Base-by-base conservation (phyloP, 1,139 yeast genomes). In the Kodamaea alishanica region DNA sequence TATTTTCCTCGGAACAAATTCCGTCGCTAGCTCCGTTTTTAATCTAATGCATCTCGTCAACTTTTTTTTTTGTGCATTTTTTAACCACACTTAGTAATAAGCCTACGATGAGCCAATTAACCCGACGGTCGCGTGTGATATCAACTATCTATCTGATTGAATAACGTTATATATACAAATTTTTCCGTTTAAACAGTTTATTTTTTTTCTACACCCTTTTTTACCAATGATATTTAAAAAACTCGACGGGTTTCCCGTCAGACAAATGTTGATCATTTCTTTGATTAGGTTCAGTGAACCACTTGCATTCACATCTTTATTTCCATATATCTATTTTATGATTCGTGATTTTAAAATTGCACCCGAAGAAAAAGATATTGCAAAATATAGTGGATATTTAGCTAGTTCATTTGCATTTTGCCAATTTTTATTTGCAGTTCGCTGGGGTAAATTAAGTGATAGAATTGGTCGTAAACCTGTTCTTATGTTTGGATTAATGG, bases 321-420 rank as follows among this genome's bases (percentile, higher is more conserved):
- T 66, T 39, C 70, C 72, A 5, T 66, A 65, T 41, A 56, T 66
- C 6, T 66, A 63, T 48, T 66, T 64, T 48, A 66, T 66, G 72
- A 63, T 66, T 33, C 46, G 69, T 34, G 72, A 66, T 42, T 66
- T 66, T 43, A 52, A 55, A 4, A 52, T 65, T 10, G 69, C 69
- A n/a, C 57, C 63, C 11, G 51, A 55, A 9, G 63, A 62, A 33
- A 55, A 62, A 23, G 65, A 64, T 32, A 66, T 65, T 30, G 58
- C 70, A 29, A 60, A 59, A 28, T 66, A 65, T 42, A 61, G 69
- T 12, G 70, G 71, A 2, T 63, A 64, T 39, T 52, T 66, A 46
- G 67, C 70, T 4, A 61, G 70, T 2, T 54, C 62, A 6, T 66
- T 65, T 53, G 68, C 71, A 15, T 61, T 66, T 26, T 60, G 54